Evolutionary conservation across 371 early-diverging fungal species (phyloP).

Genomic region (Homolaphlyctis polyrhiza): DNA sequence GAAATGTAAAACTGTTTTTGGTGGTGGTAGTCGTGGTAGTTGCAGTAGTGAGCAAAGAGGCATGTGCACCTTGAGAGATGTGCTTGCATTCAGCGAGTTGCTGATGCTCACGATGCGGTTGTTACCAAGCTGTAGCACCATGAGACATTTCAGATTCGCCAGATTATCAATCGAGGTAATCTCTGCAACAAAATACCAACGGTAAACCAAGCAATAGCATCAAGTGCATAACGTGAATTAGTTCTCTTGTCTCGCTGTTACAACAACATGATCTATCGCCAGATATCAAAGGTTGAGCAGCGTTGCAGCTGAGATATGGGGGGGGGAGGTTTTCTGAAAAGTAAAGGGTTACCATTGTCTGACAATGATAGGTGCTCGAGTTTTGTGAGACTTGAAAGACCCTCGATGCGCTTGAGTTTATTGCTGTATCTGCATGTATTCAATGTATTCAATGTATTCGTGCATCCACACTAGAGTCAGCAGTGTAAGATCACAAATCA

Average conservation of each 20-base stretch:
- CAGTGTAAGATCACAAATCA: too few relatives aligned
- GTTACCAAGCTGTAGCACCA: slow-evolving; percentile 39
- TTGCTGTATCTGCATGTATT: slow-evolving; percentile 35
- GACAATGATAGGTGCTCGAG: slow-evolving; percentile 40
- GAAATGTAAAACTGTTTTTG: too few relatives aligned
- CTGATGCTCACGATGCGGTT: slow-evolving; percentile 39
- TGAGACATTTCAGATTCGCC: slow-evolving; percentile 19
- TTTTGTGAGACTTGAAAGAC: slow-evolving; percentile 26
- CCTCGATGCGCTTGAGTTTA: slow-evolving; percentile 35
- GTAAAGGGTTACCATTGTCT: slow-evolving; percentile 37
- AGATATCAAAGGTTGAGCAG: too few relatives aligned
- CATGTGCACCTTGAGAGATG: slow-evolving; percentile 34
- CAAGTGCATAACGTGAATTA: background rate
- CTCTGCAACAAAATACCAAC: slow-evolving; percentile 13
- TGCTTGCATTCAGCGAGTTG: slow-evolving; percentile 34
- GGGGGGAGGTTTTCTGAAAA: too few relatives aligned
- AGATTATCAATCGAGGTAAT: slow-evolving; percentile 32
- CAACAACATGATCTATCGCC: background rate
- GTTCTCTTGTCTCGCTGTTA: background rate
- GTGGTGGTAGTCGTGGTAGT: too few relatives aligned
- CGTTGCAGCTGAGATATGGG: too few relatives aligned
- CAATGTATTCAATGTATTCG: background rate
- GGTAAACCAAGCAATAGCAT: background rate
- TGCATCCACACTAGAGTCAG: background rate
- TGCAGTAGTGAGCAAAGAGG: too few relatives aligned